Percentiles rank a stretch among this genome's conserved stretches.
phyloP scores from a whole-genome alignment of 1,139 yeast genomes.

The Yamadazyma aaseri region DNA sequence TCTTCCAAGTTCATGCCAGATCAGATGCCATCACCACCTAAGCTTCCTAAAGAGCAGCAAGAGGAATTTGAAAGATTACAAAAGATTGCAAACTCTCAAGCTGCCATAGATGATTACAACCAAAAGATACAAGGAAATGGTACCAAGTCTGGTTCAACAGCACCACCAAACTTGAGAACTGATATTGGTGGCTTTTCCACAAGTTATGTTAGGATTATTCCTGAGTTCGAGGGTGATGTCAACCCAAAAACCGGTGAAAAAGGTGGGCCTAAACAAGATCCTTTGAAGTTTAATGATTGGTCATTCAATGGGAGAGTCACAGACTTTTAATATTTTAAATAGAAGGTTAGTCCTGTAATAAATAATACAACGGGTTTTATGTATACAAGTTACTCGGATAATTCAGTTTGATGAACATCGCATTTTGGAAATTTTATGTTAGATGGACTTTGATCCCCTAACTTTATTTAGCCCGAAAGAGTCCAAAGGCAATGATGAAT shows the following conservation, averaged over 20 bases:
- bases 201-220: slow-evolving; percentile 71
- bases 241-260: slow-evolving; percentile 94
- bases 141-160: slow-evolving; percentile 25
- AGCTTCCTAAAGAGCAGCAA: slow-evolving; percentile 81
- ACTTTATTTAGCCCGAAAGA: slow-evolving; percentile 35
- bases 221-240: slow-evolving; percentile 93
- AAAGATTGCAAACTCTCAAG: slow-evolving; percentile 75
- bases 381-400: too few species aligned
- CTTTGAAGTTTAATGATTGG: slow-evolving; percentile 90
- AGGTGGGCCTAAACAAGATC: slow-evolving; percentile 99
- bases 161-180: slow-evolving; percentile 37
- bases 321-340: slow-evolving; percentile 69
- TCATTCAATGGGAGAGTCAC: slow-evolving; percentile 95
- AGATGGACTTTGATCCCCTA: slow-evolving; percentile 44
- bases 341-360: too few species aligned
- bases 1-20: slow-evolving; percentile 28
- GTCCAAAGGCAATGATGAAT: too few species aligned
- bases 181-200: slow-evolving; percentile 71
- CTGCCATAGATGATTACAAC: slow-evolving; percentile 76
- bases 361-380: too few species aligned
- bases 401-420: too few species aligned
- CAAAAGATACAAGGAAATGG: slow-evolving; percentile 36
- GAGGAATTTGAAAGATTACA: slow-evolving; percentile 89
- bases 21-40: slow-evolving; percentile 73
- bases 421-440: background rate